A percentile compares a stretch with the other conserved stretches of the same genome.
phyloP scores from a whole-genome alignment of 352 stramenopile species.

The Globisporangium rhizosaccharum region DNA sequence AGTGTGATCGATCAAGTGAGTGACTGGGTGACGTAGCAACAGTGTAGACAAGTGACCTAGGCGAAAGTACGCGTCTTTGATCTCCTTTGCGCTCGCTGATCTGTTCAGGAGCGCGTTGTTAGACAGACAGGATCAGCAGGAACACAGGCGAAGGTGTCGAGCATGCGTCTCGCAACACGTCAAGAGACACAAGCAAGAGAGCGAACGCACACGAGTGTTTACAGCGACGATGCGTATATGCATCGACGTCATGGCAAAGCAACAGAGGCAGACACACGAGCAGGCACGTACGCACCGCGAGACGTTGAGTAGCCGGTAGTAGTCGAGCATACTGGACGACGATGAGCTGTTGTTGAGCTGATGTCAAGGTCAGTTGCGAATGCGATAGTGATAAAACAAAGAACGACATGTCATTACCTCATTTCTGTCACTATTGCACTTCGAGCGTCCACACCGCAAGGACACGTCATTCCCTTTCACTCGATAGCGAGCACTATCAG shows the following conservation, averaged over 20 bases:
- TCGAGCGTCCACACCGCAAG: background rate
- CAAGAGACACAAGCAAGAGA: too few species aligned
- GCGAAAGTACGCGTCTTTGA: conserved; percentile 77
- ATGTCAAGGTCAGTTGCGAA: too few species aligned
- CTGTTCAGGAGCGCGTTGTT: conserved; percentile 12
- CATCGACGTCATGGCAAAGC: background rate
- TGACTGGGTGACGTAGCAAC: background rate
- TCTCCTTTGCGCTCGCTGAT: conserved; percentile 59
- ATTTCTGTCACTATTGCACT: background rate
- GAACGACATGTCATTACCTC: too few species aligned
- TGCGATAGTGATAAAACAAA: too few species aligned
- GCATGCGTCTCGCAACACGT: too few species aligned
- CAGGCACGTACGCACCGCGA: conserved; percentile 29
- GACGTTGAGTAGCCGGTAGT: conserved; percentile 79
- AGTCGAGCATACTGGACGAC: conserved; percentile 32
- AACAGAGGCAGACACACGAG: background rate
- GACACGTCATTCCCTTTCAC: too few species aligned
- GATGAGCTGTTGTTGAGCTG: too few species aligned
- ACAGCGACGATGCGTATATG: background rate
- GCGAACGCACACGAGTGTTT: too few species aligned
- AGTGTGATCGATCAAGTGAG: background rate
- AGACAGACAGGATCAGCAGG: background rate
- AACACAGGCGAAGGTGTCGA: too few species aligned
- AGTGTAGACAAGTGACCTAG: conserved; percentile 29
- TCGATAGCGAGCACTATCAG: background rate